Conservation (phyloP, 2,329 filamentous ascomycete species). For the Sodiomyces alkalinus region DNA sequence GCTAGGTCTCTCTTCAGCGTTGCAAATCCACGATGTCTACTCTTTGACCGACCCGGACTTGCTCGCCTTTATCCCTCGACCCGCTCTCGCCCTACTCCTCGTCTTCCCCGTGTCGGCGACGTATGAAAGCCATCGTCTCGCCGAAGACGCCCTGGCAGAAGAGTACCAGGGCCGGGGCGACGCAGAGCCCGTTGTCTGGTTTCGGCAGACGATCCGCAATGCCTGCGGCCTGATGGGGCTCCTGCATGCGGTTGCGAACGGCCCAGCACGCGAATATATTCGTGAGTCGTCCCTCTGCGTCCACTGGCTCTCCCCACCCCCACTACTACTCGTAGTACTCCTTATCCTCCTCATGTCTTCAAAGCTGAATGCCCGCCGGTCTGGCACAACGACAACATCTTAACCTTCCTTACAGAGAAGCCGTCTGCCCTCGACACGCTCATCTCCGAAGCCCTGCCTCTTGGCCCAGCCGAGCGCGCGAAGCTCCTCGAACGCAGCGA, state of each 20-base stretch:
- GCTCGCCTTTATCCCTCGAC: conserved; percentile 74
- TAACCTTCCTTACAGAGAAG: conserved; percentile 19
- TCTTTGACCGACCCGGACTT: conserved; percentile 75
- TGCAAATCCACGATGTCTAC: conserved; percentile 83
- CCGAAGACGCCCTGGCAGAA: conserved; percentile 50
- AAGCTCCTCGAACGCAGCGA: conserved; percentile 62
- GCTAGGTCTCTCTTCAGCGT: conserved; percentile 63
- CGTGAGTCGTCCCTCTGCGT: conserved; percentile 19
- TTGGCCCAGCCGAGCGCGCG: conserved; percentile 52
- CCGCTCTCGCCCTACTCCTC: conserved; percentile 74
- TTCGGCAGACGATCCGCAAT: conserved; percentile 86
- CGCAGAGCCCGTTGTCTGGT: conserved; percentile 74
- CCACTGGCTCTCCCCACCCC: too few species aligned
- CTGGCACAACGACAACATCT: not conserved
- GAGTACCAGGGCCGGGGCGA: conserved; percentile 56
- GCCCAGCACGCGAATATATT: conserved; percentile 49
- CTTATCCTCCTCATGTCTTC: too few species aligned
- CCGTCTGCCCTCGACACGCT: conserved; percentile 47
- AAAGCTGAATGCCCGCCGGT: not conserved
- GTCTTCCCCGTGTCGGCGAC: conserved; percentile 73
- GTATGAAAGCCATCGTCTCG: conserved; percentile 62
- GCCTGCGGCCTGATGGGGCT: conserved; percentile 85
- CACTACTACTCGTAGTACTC: too few species aligned
- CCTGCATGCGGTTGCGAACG: conserved; percentile 70
- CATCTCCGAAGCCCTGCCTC: conserved; percentile 52